Percentiles rank a stretch among this genome's conserved stretches.
Conservation (phyloP, 2,329 filamentous ascomycete genomes). For the Scortechinia acanthostroma region DNA sequence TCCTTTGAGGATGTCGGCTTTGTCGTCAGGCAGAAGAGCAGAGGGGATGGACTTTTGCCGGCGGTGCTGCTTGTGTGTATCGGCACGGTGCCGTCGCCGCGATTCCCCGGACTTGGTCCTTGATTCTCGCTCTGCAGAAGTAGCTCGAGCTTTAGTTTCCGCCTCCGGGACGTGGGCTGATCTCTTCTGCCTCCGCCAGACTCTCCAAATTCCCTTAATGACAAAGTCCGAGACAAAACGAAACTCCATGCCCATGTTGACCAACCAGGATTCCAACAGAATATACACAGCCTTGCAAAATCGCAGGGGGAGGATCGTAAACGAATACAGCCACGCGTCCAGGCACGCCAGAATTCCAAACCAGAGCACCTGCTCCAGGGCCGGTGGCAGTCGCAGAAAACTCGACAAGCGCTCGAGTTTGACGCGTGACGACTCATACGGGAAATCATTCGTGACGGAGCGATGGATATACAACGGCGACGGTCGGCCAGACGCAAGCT, state of each 20-base stretch:
- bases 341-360: conserved; percentile 89
- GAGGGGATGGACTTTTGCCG: conserved; percentile 81
- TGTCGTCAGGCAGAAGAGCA: conserved; percentile 77
- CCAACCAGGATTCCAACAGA: conserved; percentile 70
- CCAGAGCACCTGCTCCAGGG: conserved; percentile 75
- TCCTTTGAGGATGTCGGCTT: conserved; percentile 89
- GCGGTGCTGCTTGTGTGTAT: conserved; percentile 40
- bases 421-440: conserved; percentile 85
- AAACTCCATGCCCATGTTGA: conserved; percentile 65
- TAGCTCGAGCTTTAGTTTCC: not conserved
- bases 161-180: not conserved
- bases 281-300: conserved; percentile 77
- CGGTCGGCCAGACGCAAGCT: conserved; percentile 52
- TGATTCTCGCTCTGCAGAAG: not conserved
- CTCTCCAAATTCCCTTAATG: conserved; percentile 69
- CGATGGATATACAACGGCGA: conserved; percentile 62
- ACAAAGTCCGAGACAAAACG: conserved; percentile 71
- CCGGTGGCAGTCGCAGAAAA: conserved; percentile 74
- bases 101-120: not conserved
- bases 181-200: conserved; percentile 46
- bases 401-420: conserved; percentile 90
- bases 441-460: conserved; percentile 45
- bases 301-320: conserved; percentile 86
- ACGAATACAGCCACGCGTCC: conserved; percentile 92
- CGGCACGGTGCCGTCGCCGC: not conserved